Base-by-base conservation (phyloP, 768 basidiomycete genomes). In the Termitomyces heimii region DNA sequence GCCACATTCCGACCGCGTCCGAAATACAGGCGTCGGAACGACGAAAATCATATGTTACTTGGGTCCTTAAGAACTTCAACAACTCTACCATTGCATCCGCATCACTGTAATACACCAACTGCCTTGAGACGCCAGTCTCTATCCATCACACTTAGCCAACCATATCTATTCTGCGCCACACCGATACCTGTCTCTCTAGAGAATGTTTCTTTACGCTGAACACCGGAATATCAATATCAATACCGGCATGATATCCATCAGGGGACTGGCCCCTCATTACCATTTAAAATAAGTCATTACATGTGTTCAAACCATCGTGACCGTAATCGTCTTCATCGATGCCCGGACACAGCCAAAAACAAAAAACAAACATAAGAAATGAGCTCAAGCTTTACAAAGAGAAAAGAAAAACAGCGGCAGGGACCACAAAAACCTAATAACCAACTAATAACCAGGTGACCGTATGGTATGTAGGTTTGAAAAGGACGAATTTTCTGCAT, bases 391-490 rank as follows among this genome's bases (percentile, higher is more conserved):
- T 18, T 50, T 34, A 34, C 12, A 37, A 39, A 22, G 24, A 28
- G 29, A 37, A 34, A 34, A 13, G 32, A 20, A 24, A 24, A 28
- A 51, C 49, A 51, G 16, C 35, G 22, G 22, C 18, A 12, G 37
- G 24, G 18, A 37, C 57, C 57, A 54, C 47, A 34, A 43, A 58
- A 55, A 47, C 53, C 47, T 43, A 34, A 43, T 43, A 55, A 46
- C 26, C 24, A 52, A 52, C 51, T 52, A 52, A 52, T 52, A 46
- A 50, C 55, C 47, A 58, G 47, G 53, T 46, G 57, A 48, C 37
- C 53, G 45, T 58, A 58, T 48, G 57, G 48, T 59, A 54, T 54
- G 53, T 58, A 39, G 37, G 34, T 28, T 40, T 58, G 22, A 58
- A 24, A 39, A 14, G 13, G 16, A 39, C n/a, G 7, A 39, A 12